Evolutionary conservation across 345 rosid species (phyloP).

Genomic region (Clarkia xantiana): DNA sequence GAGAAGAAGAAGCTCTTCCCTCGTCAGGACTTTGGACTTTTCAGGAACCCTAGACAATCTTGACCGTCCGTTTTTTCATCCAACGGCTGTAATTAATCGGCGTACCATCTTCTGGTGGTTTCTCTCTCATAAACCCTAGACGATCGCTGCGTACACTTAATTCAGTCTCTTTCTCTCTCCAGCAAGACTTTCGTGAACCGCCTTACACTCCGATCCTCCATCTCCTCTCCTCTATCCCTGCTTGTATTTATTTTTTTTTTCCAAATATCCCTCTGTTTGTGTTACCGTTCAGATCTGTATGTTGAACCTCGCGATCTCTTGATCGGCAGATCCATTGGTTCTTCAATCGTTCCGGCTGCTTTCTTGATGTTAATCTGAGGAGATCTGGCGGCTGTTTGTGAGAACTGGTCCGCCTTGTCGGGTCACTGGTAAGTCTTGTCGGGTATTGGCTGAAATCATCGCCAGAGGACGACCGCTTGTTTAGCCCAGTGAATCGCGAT

Average conservation of each 20-base stretch:
- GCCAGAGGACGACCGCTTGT: neutral
- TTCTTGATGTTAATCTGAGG: neutral
- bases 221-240: slow-evolving; percentile 2
- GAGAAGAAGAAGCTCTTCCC: neutral
- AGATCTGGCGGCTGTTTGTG: neutral
- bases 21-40: neutral
- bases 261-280: neutral
- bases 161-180: slow-evolving; percentile 2
- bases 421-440: neutral
- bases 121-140: slow-evolving; percentile 53
- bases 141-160: slow-evolving; percentile 1
- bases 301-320: neutral
- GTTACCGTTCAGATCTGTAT: neutral
- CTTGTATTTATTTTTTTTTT: neutral
- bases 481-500: neutral
- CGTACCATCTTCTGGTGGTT: slow-evolving; percentile 9
- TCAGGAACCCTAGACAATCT: slow-evolving; percentile 14
- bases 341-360: neutral
- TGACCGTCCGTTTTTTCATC: slow-evolving; percentile 18
- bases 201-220: slow-evolving; percentile 10
- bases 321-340: neutral
- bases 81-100: slow-evolving; percentile 20
- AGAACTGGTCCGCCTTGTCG: neutral
- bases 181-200: slow-evolving; percentile 26
- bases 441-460: neutral